phyloP scores from a whole-genome alignment of 2,329 filamentous ascomycete species.

The Epichloe brachyelytri region DNA sequence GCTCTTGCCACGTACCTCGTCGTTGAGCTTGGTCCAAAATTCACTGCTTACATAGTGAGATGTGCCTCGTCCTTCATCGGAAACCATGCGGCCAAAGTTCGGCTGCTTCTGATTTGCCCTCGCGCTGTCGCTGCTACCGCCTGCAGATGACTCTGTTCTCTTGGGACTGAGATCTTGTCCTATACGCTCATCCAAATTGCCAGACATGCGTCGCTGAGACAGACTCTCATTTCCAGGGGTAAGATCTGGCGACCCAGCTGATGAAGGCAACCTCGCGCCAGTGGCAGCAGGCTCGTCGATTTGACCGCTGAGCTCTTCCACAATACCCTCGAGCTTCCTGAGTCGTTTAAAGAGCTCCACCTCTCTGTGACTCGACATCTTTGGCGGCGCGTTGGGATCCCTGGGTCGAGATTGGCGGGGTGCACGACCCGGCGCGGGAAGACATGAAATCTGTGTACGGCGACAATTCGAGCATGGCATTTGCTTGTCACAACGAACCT shows the following conservation, averaged over 20 bases:
- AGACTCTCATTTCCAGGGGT: constrained; percentile 3
- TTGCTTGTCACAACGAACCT: constrained; percentile 68
- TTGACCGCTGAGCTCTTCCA: constrained; percentile 54
- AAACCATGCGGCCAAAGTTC: constrained; percentile 54
- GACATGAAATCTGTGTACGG: constrained; percentile 55
- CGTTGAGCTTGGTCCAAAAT: constrained; percentile 64
- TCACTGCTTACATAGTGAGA: constrained; percentile 64
- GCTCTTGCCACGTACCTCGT: constrained; percentile 41
- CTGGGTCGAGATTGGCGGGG: constrained; percentile 54
- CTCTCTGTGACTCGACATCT: constrained; percentile 48
- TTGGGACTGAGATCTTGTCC: constrained; percentile 11
- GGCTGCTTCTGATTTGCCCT: constrained; percentile 20
- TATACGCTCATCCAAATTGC: constrained; percentile 6
- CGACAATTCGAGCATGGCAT: constrained; percentile 66
- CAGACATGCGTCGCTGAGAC: constrained; percentile 4
- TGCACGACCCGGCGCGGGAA: constrained; percentile 61
- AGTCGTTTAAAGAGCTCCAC: constrained; percentile 60
- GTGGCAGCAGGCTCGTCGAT: constrained; percentile 36
- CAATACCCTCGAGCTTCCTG: constrained; percentile 62
- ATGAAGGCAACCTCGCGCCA: constrained; percentile 17
- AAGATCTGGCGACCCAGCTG: constrained; percentile 18
- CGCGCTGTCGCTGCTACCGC: constrained; percentile 21
- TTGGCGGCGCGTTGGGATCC: constrained; percentile 48
- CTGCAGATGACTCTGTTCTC: constrained; percentile 15
- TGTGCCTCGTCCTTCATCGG: constrained; percentile 55